These are phyloP conservation scores for Mercurialis annua DNA, from an alignment of 345 rosid species.

Conservation along the genomic window DNA sequence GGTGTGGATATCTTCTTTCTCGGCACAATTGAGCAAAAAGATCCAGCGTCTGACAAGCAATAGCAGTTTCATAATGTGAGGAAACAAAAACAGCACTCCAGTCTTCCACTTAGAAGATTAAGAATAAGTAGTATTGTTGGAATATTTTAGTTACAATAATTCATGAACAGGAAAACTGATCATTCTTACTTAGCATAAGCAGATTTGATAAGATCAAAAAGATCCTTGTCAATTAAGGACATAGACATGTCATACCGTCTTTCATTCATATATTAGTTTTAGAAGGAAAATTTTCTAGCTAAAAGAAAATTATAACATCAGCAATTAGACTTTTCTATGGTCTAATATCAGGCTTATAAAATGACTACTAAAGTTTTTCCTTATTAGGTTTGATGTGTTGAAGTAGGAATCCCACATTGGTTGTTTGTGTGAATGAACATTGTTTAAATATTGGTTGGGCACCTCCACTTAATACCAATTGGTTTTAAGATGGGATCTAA, in stretches of 20 bases:
- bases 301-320: background rate
- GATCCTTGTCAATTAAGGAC: background rate
- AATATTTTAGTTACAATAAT: slow-evolving; percentile 5
- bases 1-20: slow-evolving; percentile 89
- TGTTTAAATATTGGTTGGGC: too few species aligned
- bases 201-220: slow-evolving; percentile 13
- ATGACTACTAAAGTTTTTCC: background rate
- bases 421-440: too few species aligned
- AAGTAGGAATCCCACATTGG: too few species aligned
- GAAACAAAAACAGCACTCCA: slow-evolving; percentile 6
- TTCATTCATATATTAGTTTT: background rate
- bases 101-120: slow-evolving; percentile 5
- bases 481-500: too few species aligned
- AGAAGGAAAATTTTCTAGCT: background rate
- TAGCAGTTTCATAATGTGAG: background rate
- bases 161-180: background rate
- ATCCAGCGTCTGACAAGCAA: slow-evolving; percentile 75
- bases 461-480: too few species aligned
- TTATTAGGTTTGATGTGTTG: background rate
- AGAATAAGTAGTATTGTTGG: background rate
- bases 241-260: background rate
- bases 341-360: too few species aligned
- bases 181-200: slow-evolving; percentile 3
- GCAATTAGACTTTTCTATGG: too few species aligned
- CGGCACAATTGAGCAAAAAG: slow-evolving; percentile 96